These are phyloP conservation scores for Penicillium vulpinum DNA, from an alignment of 2,329 filamentous ascomycete genomes.

Conservation along the genomic window DNA sequence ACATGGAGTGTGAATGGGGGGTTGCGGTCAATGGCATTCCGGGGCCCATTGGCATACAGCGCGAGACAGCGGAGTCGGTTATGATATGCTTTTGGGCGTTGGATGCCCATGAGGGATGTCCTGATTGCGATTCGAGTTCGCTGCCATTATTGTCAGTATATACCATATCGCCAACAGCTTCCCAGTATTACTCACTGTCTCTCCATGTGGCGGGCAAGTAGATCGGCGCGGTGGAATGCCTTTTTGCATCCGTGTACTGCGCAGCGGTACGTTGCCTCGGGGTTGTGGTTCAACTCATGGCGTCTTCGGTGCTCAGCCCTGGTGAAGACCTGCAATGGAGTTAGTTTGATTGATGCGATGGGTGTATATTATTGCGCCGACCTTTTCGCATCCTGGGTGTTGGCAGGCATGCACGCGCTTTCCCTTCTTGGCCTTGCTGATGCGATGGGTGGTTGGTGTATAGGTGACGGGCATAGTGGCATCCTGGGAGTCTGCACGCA, in stretches of 20 bases:
- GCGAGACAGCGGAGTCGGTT: conserved; percentile 24
- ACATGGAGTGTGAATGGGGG: conserved; percentile 37
- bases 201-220: conserved; percentile 51
- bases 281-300: conserved; percentile 54
- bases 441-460: conserved; percentile 51
- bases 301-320: conserved; percentile 51
- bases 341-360: conserved; percentile 11
- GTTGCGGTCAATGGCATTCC: conserved; percentile 27
- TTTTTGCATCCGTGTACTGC: conserved; percentile 47
- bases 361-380: conserved; percentile 26
- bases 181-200: conserved; percentile 46
- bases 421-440: conserved; percentile 55
- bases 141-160: conserved; percentile 24
- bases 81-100: conserved; percentile 25
- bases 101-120: conserved; percentile 30
- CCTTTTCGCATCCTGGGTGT: conserved; percentile 51
- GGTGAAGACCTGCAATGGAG: conserved; percentile 47
- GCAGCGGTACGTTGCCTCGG: conserved; percentile 48
- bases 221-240: conserved; percentile 50
- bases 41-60: conserved; percentile 25
- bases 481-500: conserved; percentile 35
- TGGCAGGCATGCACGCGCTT: conserved; percentile 53
- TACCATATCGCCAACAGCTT: not conserved
- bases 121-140: conserved; percentile 39
- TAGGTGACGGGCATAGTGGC: conserved; percentile 43